Evolutionary conservation across 106 monocot genomes (phyloP).

Genomic region (Triglochin maritima): DNA sequence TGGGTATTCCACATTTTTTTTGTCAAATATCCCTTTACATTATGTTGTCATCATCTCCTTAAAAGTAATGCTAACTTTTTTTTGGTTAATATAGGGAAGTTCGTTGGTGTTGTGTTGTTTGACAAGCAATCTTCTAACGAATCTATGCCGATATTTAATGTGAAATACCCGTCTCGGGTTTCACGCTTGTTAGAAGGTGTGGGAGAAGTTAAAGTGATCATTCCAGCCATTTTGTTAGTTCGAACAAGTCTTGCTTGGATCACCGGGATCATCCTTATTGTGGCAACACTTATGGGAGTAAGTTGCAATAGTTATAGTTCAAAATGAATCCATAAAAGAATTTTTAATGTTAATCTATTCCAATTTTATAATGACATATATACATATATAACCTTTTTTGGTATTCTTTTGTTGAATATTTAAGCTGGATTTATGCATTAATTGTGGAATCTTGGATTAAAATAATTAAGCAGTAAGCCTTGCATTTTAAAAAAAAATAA

Average conservation of each 20-base stretch:
- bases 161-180: conserved; percentile 19
- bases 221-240: conserved; percentile 38
- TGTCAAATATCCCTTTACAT: background rate
- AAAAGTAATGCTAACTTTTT: background rate
- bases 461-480: no score
- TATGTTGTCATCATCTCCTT: no score
- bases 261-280: conserved; percentile 81
- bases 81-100: conserved; percentile 35
- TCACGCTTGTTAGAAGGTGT: conserved; percentile 40
- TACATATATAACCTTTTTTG: no score
- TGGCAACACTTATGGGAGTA: conserved; percentile 80
- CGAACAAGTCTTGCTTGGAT: conserved; percentile 83
- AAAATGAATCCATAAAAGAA: background rate
- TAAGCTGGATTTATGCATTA: no score
- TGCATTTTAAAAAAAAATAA: no score
- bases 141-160: conserved; percentile 22
- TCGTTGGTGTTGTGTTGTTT: conserved; percentile 51
- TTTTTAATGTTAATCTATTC: no score
- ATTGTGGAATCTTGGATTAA: no score
- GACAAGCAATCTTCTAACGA: conserved; percentile 13
- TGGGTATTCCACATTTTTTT: background rate
- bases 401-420: no score
- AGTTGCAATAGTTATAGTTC: conserved; percentile 4
- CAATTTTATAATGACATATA: no score
- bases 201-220: conserved; percentile 1